Evolutionary conservation across 805 yeast species (phyloP).

Genomic region (Candida tallmaniae): DNA sequence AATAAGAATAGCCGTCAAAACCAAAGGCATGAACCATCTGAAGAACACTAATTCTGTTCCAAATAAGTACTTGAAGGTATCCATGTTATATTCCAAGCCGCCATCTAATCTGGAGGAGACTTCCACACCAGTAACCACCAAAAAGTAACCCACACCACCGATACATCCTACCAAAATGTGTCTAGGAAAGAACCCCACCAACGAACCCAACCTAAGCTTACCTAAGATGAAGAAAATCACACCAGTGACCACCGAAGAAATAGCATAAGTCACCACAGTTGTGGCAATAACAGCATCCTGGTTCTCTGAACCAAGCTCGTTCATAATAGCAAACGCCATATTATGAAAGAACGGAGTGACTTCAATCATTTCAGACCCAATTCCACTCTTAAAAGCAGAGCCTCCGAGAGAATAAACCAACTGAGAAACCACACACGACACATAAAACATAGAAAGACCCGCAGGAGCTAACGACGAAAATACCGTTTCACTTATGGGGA

Average conservation of each 20-base stretch:
- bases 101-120: constrained; percentile 82
- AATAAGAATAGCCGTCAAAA: constrained; percentile 57
- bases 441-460: constrained; percentile 91
- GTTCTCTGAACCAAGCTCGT: constrained; percentile 46
- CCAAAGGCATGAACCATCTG: constrained; percentile 66
- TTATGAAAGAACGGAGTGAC: constrained; percentile 98
- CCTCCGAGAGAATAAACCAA: constrained; percentile 86
- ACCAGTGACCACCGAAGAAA: constrained; percentile 85
- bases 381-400: constrained; percentile 82
- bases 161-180: constrained; percentile 96
- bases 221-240: constrained; percentile 74
- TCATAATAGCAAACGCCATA: constrained; percentile 75
- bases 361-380: constrained; percentile 98
- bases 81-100: constrained; percentile 58
- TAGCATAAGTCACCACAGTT: constrained; percentile 78
- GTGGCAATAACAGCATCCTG: constrained; percentile 67
- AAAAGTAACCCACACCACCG: constrained; percentile 96
- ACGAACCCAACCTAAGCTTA: constrained; percentile 69
- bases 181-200: constrained; percentile 93
- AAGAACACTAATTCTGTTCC: constrained; percentile 27
- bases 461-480: constrained; percentile 80
- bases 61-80: constrained; percentile 51
- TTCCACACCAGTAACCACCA: constrained; percentile 85
- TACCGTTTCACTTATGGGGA: constrained; percentile 79
- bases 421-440: constrained; percentile 87